Evolutionary conservation across 768 basidiomycete species (phyloP), one percentile per base, ranked within the genome.

Genomic region (Termitomyces sp.): DNA sequence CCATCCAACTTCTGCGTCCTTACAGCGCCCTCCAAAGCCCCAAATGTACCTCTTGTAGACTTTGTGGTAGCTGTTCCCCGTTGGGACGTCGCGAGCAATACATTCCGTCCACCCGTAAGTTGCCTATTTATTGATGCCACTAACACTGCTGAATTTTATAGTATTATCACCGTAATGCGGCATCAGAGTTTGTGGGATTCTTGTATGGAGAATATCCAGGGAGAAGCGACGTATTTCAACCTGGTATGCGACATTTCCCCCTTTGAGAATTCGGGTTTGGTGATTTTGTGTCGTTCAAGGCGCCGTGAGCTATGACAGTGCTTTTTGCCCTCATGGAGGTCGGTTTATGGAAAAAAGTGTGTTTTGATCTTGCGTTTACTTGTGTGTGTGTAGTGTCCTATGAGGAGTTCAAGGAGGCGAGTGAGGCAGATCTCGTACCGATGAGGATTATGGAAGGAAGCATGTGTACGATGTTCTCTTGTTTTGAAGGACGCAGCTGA

Each of bases 1-100:
- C 86, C 85, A 1, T 84, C 83, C 12, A 80, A 84, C 61, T 86
- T 87, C 72, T 85, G 84, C 58, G 82, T 87, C 49, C 79, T 87
- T 58, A 87, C 85, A 1, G 85, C 80, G 33, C 80, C 80, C 61
- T 86, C 85, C 26, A 84, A 85, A 68, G 77, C 76, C 14, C 74
- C 78, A 13, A 78, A 79, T 16, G 79, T 82, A 2, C 80, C 85
- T 10, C 76, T 88, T 13, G 78, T 80, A 2, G 85, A 87, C 66
- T 82, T 87, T 71, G 69, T 87, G 54, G 80, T 87, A 62, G 85
- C 87, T 70, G 79, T 80, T 54, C 78, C 78, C 4, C 73, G 85
- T 54, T 87, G 85, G 85, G 84, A 86, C 62, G 82, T 87, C 56
- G 79, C 84, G 1, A 68, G 64, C 28, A 66, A 74, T 53, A 85